Percentiles rank a stretch among this genome's conserved stretches.
phyloP scores from a whole-genome alignment of 2,329 filamentous ascomycete genomes.

The Cordyceps javanica region DNA sequence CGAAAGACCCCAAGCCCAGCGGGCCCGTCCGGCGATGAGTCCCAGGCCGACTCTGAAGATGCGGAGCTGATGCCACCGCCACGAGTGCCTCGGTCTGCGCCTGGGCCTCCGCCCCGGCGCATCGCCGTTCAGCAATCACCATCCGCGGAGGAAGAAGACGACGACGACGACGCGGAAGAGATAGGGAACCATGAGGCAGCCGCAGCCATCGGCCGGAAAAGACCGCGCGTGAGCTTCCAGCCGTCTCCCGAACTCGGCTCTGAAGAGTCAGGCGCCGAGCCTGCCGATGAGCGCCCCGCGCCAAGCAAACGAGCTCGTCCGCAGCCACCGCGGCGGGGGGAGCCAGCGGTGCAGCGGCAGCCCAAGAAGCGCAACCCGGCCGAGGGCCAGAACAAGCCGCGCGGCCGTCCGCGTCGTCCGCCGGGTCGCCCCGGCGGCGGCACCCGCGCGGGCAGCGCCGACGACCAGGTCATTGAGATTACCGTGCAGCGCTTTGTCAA shows the following conservation, averaged over 20 bases:
- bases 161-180: slow-evolving; percentile 23
- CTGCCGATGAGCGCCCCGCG: slow-evolving; percentile 23
- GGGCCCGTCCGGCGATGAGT: slow-evolving; percentile 5
- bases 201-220: neutral
- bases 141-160: slow-evolving; percentile 36
- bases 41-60: slow-evolving; percentile 18
- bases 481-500: slow-evolving; percentile 54
- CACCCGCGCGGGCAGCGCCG: neutral
- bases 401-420: slow-evolving; percentile 15
- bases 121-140: neutral
- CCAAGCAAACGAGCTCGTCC: slow-evolving; percentile 26
- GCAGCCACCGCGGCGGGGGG: slow-evolving; percentile 14
- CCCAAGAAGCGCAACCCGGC: slow-evolving; percentile 1
- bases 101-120: neutral
- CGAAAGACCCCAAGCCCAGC: neutral
- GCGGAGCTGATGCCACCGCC: slow-evolving; percentile 6
- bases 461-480: slow-evolving; percentile 40
- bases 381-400: slow-evolving; percentile 2
- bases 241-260: slow-evolving; percentile 38
- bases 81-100: neutral
- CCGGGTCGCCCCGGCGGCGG: no score
- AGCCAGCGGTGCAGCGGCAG: slow-evolving; percentile 8
- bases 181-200: slow-evolving; percentile 18
- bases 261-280: slow-evolving; percentile 24
- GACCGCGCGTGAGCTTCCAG: slow-evolving; percentile 15